Conservation (phyloP, 768 basidiomycete species). For the Hygrocybe punicea region DNA sequence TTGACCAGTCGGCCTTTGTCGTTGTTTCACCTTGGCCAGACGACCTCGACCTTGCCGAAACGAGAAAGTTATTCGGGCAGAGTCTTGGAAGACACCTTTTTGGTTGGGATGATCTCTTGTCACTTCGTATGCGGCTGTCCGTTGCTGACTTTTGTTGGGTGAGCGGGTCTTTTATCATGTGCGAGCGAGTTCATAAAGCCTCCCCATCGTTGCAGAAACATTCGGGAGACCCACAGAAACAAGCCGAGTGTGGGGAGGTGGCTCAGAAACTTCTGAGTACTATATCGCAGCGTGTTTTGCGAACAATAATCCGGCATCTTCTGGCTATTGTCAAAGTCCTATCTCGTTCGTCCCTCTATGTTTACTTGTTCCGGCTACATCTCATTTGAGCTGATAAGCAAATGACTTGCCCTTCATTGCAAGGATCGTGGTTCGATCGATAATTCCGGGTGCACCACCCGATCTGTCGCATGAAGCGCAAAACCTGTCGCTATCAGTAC, state of each 20-base stretch:
- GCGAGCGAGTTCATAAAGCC: no score
- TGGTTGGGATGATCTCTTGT: conserved; percentile 54
- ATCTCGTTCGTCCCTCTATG: conserved; percentile 8
- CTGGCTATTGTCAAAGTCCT: conserved; percentile 44
- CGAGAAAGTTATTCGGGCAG: conserved; percentile 45
- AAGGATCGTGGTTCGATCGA: conserved; percentile 57
- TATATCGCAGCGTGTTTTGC: conserved; percentile 53
- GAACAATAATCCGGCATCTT: conserved; percentile 57
- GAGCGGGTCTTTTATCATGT: conserved; percentile 8
- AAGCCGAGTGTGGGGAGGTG: conserved; percentile 47
- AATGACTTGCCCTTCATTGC: conserved; percentile 63
- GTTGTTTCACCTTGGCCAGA: conserved; percentile 10
- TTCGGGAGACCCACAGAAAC: conserved; percentile 41
- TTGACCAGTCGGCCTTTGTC: conserved; percentile 37
- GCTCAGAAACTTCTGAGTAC: conserved; percentile 48
- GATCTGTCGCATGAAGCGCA: conserved; percentile 40
- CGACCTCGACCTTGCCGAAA: conserved; percentile 24
- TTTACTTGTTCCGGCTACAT: no score
- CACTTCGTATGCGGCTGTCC: conserved; percentile 54
- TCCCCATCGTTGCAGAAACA: conserved; percentile 42
- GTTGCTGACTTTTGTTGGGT: conserved; percentile 53
- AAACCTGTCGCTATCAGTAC: conserved; percentile 27
- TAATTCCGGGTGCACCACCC: conserved; percentile 46
- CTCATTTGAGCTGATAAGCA: neutral
- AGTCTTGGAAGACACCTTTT: conserved; percentile 58